Evolutionary conservation across 2,329 filamentous ascomycete genomes (phyloP), one percentile per base, ranked within the genome.

Genomic region (Penicillium sumatraense): DNA sequence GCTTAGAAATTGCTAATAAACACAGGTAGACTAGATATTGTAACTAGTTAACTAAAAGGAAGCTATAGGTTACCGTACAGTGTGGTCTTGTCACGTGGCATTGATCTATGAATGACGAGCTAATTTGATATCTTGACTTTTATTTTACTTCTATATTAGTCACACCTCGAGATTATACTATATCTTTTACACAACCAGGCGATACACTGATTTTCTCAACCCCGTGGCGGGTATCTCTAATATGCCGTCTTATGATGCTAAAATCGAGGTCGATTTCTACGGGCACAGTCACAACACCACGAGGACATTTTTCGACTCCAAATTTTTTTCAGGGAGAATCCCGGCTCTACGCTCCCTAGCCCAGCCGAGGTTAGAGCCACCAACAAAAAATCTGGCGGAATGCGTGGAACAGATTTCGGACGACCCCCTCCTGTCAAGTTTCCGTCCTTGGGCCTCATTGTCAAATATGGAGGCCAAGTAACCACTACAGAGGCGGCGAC

Each of bases 401-500:
- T 18, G 5, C 10, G 14, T 6, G 61, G 57, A 13, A 53, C 36
- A 48, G 53, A 26, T 4, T 69, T 72, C 42, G 52, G 67, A 44
- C 63, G 62, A 16, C 67, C 72, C 13, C 49, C 63, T 1, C 72
- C 71, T 14, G 71, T 75, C 48, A 57, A 47, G 18, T 58, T 76
- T 18, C 68, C 68, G 48, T 70, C 68, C 5, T 56, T 74, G 18
- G 68, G 67, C 2, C 57, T 76, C 11, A 13, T 72, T 29, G 67
- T 76, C 51, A 76, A 76, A 53, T 76, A 73, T 50, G 69, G 73
- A 50, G 62, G 59, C 42, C 53, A 70, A 26, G 58, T 68, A 13
- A 72, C 66, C n/a, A 27, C 66, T 35, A 49, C 53, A 23, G 73
- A 74, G 51, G 66, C 64, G 18, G 38, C 66, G 45, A 66, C 70